Base-by-base conservation (phyloP, 2,329 filamentous ascomycete species). In the Monilinia vaccinii-corymbosi region DNA sequence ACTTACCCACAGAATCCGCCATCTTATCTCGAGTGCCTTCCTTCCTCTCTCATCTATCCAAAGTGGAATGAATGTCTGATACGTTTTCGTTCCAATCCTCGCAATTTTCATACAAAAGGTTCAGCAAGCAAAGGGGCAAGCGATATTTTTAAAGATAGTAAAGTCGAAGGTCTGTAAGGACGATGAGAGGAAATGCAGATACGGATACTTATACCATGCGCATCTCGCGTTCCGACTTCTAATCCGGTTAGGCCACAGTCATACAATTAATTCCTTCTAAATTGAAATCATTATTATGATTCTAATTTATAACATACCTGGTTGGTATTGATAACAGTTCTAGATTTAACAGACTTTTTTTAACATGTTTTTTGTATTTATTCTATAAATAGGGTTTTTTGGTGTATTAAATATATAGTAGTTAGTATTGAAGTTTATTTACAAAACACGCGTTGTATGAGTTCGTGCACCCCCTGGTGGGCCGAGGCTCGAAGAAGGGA, bases 1-100 rank as follows among this genome's bases (percentile, higher is more conserved):
- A 71, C 69, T 58, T 73, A 79, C 79, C 79, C 66, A 81, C 77
- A 64, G 79, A 81, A 71, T 81, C 78, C 61, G 78, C 78, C 79
- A 81, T 80, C 66, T 68, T 71, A 64, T 69, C 60, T 59, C 11
- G 8, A 45, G 28, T 42, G 42, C 55, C 34, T 58, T 32, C 31
- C 51, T 56, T 32, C 25, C 57, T 50, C 40, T 52, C 57, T 53
- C 57, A 59, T 53, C 42, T 50, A 58, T 49, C 18, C 40, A 52
- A 52, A 31, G n/a, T n/a, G n/a, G n/a, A 38, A 32, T 6, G n/a
- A 52, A 23, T 23, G 38, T 38, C 40, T 14, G 46, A 23, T 16
- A 9, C n/a, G 16, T 34, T 53, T 18, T 53, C 23, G 38, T 21
- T 46, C 2, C 16, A 23, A 36, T 31, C 31, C 16, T 34, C 51